These are phyloP conservation scores for Monosporozyma yasuniensis DNA, from an alignment of 805 yeast species.

Conservation along the genomic window DNA sequence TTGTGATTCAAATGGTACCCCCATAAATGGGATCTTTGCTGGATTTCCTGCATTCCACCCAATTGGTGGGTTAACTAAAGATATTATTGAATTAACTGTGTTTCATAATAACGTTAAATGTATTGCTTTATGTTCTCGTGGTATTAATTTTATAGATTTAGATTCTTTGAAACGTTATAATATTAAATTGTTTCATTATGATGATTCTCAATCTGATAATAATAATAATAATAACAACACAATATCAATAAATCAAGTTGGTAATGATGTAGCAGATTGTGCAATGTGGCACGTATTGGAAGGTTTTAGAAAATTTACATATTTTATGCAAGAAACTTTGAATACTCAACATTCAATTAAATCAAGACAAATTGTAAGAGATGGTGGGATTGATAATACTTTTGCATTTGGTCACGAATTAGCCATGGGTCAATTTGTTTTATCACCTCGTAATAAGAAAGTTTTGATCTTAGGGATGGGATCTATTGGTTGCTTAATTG, in stretches of 20 bases:
- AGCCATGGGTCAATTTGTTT: constrained; percentile 27
- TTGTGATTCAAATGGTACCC: constrained; percentile 4
- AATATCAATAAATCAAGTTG: constrained; percentile 34
- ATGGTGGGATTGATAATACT: background rate
- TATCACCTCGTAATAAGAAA: constrained; percentile 42
- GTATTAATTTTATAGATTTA: constrained; percentile 44
- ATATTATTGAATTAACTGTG: constrained; percentile 30
- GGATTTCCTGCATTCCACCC: constrained; percentile 49
- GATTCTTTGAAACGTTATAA: constrained; percentile 32
- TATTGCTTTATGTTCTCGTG: constrained; percentile 49
- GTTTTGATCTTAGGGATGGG: constrained; percentile 56
- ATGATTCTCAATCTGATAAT: constrained; percentile 14
- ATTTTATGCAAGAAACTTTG: constrained; percentile 28
- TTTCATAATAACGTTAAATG: constrained; percentile 37
- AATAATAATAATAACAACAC: background rate
- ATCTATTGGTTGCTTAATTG: constrained; percentile 49
- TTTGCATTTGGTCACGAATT: constrained; percentile 35
- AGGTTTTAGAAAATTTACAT: constrained; percentile 43
- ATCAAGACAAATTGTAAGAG: constrained; percentile 30
- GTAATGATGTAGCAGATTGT: constrained; percentile 58
- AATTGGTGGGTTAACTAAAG: constrained; percentile 42
- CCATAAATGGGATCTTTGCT: constrained; percentile 43
- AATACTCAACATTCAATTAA: constrained; percentile 33
- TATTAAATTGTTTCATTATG: constrained; percentile 39
- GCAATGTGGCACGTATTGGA: constrained; percentile 48